Evolutionary conservation across 1,284 basidiomycete species (phyloP).

Genomic region (Bjerkandera adusta): DNA sequence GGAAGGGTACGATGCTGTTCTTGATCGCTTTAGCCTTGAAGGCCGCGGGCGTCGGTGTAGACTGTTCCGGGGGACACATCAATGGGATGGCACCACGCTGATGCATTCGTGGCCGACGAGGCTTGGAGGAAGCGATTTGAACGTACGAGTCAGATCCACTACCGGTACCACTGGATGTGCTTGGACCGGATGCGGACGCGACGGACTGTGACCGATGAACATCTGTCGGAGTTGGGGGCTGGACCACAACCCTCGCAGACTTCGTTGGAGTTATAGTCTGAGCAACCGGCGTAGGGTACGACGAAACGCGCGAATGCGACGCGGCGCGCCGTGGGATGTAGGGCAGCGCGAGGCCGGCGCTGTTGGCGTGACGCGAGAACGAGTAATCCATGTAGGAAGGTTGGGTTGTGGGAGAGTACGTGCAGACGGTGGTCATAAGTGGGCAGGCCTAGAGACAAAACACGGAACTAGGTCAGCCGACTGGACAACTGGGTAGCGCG

Average conservation of each 20-base stretch:
- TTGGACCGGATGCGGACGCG: constrained; percentile 8
- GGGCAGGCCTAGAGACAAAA: background rate
- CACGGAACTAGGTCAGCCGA: constrained; percentile 12
- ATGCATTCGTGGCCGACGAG: constrained; percentile 33
- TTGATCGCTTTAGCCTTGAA: constrained; percentile 24
- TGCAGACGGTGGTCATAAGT: constrained; percentile 15
- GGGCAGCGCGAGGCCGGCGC: constrained; percentile 13
- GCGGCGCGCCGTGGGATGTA: constrained; percentile 14
- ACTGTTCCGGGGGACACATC: constrained; percentile 37
- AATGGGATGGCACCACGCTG: constrained; percentile 30
- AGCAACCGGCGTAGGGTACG: constrained; percentile 2
- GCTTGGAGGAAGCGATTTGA: constrained; percentile 23
- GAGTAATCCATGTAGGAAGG: constrained; percentile 10
- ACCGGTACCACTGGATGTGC: constrained; percentile 10
- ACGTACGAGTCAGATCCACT: constrained; percentile 27
- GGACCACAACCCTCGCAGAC: constrained; percentile 13
- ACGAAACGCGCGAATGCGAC: constrained; percentile 3
- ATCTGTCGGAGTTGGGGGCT: constrained; percentile 15
- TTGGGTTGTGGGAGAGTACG: constrained; percentile 9
- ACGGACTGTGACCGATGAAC: background rate
- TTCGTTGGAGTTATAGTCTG: background rate
- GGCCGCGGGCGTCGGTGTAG: constrained; percentile 41
- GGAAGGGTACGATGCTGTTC: constrained; percentile 12
- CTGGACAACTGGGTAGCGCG: background rate
- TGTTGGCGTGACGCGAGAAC: constrained; percentile 14